phyloP scores from a whole-genome alignment of 1,284 basidiomycete genomes.

The Malassezia sympodialis region DNA sequence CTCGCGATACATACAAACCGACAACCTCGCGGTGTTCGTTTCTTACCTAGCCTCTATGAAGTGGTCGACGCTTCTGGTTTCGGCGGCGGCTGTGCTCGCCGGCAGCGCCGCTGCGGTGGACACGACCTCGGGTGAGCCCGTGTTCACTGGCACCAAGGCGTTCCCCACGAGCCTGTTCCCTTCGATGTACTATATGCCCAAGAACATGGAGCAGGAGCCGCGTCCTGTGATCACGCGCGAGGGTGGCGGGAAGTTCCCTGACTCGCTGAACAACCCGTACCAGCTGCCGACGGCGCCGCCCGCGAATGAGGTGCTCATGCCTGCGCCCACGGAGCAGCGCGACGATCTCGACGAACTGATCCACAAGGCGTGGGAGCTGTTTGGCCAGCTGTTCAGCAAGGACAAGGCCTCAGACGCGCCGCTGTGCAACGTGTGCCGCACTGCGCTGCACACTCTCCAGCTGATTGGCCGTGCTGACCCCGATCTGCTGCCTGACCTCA shows the following conservation, averaged over 20 bases:
- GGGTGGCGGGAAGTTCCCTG: conserved; percentile 35
- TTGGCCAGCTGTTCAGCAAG: conserved; percentile 52
- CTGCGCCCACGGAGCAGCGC: not conserved
- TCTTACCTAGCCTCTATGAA: not conserved
- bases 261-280: conserved; percentile 59
- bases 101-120: conserved; percentile 11
- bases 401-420: conserved; percentile 45
- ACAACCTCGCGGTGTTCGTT: too few species aligned
- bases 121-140: conserved; percentile 14
- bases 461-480: conserved; percentile 61
- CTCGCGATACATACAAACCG: too few species aligned
- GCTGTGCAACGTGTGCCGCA: conserved; percentile 58
- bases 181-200: conserved; percentile 26
- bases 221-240: conserved; percentile 33
- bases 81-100: not conserved
- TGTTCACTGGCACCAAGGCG: conserved; percentile 36
- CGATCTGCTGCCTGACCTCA: conserved; percentile 56
- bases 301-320: conserved; percentile 8
- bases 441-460: conserved; percentile 58
- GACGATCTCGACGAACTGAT: conserved; percentile 8
- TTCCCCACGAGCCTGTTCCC: conserved; percentile 44
- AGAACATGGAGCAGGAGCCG: conserved; percentile 28
- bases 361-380: conserved; percentile 3
- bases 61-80: not conserved
- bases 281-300: conserved; percentile 51